These are phyloP conservation scores for Lipomyces sp. DNA, from an alignment of 805 yeast genomes.

Conservation along the genomic window DNA sequence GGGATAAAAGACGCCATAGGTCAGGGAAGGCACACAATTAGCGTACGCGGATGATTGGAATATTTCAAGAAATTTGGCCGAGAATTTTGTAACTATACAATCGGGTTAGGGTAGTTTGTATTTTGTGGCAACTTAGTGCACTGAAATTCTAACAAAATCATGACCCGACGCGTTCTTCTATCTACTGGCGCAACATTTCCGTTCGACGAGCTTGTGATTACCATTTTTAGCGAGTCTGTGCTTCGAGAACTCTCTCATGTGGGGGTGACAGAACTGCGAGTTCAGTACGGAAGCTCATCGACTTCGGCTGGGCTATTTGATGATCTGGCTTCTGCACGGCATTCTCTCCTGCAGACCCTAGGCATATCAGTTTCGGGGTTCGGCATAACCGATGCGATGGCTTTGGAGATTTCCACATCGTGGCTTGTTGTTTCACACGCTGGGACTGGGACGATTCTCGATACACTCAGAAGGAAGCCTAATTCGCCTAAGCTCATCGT, in stretches of 20 bases:
- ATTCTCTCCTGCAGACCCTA: background rate
- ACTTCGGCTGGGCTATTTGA: conserved; percentile 32
- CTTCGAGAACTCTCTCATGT: conserved; percentile 37
- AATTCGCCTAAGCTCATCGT: conserved; percentile 52
- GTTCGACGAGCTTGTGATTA: conserved; percentile 56
- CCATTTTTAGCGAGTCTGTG: conserved; percentile 42
- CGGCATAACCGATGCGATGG: conserved; percentile 45
- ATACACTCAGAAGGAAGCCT: conserved; percentile 51
- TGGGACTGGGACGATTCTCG: conserved; percentile 87
- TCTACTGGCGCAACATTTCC: conserved; percentile 93
- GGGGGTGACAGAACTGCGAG: conserved; percentile 44
- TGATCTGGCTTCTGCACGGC: conserved; percentile 9
- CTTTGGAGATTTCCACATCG: conserved; percentile 44
- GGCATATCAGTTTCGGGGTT: conserved; percentile 44
- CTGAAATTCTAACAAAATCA: conserved; percentile 11
- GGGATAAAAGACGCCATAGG: no score
- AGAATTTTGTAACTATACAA: no score
- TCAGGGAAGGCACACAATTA: no score
- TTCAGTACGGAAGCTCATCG: conserved; percentile 59
- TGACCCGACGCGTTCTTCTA: conserved; percentile 43
- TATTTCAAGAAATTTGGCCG: no score
- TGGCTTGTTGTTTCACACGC: conserved; percentile 83
- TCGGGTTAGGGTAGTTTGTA: no score
- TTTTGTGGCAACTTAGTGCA: no score
- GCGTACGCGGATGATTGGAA: no score